Percentiles rank a stretch among this genome's conserved stretches.
These are phyloP conservation scores for Nannochloropsis gaditana DNA, from an alignment of 108 stramenopile genomes.

Conservation along the genomic window DNA sequence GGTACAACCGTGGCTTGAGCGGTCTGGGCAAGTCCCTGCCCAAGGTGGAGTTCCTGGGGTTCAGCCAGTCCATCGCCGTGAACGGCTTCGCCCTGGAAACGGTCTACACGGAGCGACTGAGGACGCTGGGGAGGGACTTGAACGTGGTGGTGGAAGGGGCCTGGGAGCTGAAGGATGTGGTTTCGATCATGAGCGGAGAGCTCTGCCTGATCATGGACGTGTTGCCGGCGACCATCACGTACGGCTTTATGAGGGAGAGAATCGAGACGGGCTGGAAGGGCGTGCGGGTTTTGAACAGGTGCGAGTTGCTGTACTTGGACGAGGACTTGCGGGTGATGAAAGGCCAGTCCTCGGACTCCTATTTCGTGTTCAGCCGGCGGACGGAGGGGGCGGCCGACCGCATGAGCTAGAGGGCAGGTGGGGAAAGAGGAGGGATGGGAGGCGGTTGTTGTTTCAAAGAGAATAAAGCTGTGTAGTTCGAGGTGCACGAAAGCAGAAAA, in stretches of 20 bases:
- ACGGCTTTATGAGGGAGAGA: neutral
- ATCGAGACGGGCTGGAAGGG: conserved; percentile 9
- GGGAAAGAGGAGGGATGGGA: conserved; percentile 16
- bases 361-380: neutral
- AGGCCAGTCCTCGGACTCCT: neutral
- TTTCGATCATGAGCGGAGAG: neutral
- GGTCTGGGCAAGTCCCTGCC: neutral
- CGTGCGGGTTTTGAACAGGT: neutral
- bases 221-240: neutral
- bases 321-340: neutral
- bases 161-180: conserved; percentile 4
- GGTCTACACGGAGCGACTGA: neutral
- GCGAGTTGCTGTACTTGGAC: conserved; percentile 21
- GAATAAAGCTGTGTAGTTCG: too few species aligned
- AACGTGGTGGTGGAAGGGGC: conserved; percentile 5
- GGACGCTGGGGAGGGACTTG: conserved; percentile 12
- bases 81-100: neutral
- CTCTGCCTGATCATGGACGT: conserved; percentile 2
- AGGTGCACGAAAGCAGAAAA: too few species aligned
- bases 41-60: neutral
- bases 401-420: neutral
- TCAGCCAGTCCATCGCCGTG: neutral
- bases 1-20: neutral
- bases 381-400: neutral
- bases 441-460: neutral